A percentile compares a stretch with the other conserved stretches of the same genome.
Conservation (phyloP, 768 basidiomycete species). For the Pleurotus cornucopiae region DNA sequence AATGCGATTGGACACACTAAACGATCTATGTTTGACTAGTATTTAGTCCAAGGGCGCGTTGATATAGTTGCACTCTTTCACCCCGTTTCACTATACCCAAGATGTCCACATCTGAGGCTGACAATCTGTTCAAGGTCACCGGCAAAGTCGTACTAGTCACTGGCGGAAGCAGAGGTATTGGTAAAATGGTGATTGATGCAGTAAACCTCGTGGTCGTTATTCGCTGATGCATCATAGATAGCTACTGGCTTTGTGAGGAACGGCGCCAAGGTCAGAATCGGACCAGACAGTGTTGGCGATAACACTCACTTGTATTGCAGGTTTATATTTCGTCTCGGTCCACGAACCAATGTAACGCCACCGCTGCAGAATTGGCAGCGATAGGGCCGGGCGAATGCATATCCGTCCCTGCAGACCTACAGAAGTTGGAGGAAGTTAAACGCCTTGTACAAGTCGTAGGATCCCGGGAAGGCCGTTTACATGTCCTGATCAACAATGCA, state of each 20-base stretch:
- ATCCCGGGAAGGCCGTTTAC: conserved; percentile 46
- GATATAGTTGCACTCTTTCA: background rate
- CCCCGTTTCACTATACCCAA: conserved; percentile 3
- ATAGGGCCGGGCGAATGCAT: conserved; percentile 54
- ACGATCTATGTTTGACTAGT: background rate
- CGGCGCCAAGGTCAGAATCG: conserved; percentile 34
- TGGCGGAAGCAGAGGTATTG: conserved; percentile 63
- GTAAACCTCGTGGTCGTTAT: background rate
- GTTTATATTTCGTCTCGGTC: conserved; percentile 64
- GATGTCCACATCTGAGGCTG: conserved; percentile 32
- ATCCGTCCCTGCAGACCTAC: conserved; percentile 50
- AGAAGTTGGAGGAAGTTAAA: conserved; percentile 49
- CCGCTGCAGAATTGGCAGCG: conserved; percentile 46
- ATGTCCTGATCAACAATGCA: conserved; percentile 63
- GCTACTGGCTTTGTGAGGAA: conserved; percentile 60
- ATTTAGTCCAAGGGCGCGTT: conserved; percentile 1
- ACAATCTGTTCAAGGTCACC: conserved; percentile 44
- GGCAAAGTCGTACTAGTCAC: conserved; percentile 58
- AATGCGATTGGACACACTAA: conserved; percentile 3
- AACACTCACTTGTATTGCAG: conserved; percentile 19
- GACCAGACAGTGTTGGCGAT: background rate
- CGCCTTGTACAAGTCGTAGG: conserved; percentile 46
- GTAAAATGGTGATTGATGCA: conserved; percentile 48
- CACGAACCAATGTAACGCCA: conserved; percentile 43
- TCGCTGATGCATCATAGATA: conserved; percentile 35